phyloP scores from a whole-genome alignment of 305 asterid genomes.

The Coffea humblotiana region DNA sequence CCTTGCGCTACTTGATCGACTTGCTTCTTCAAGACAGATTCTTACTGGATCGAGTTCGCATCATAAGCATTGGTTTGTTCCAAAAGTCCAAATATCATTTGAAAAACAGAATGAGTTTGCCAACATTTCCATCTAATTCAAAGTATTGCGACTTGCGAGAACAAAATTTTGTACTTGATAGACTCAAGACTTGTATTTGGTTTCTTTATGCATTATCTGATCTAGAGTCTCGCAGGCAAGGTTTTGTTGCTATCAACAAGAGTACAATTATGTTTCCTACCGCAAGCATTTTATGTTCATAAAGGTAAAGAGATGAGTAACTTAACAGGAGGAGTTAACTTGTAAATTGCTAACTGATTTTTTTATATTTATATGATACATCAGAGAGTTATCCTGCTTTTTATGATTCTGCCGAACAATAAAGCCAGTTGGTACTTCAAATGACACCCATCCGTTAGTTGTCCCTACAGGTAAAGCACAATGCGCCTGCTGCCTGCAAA shows the following conservation, averaged over 20 bases:
- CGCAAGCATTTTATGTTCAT: too few species aligned
- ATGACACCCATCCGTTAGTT: slow-evolving; percentile 30
- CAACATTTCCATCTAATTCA: background rate
- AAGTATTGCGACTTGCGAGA: background rate
- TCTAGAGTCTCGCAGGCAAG: too few species aligned
- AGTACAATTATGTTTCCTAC: too few species aligned
- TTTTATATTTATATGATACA: slow-evolving; percentile 15
- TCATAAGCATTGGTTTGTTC: background rate
- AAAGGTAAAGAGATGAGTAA: too few species aligned
- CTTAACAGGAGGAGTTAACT: background rate
- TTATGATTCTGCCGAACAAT: slow-evolving; percentile 16
- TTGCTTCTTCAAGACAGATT: too few species aligned
- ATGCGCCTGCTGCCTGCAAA: slow-evolving; percentile 6
- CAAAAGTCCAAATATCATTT: background rate
- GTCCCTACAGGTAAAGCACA: slow-evolving; percentile 26
- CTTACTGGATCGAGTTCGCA: too few species aligned
- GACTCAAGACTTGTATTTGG: background rate
- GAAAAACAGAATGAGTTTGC: background rate
- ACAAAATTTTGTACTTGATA: background rate
- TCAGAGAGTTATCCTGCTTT: slow-evolving; percentile 13
- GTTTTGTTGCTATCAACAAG: too few species aligned
- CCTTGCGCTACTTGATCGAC: too few species aligned
- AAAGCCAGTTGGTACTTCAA: background rate
- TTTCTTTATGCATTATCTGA: background rate
- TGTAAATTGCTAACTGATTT: background rate